phyloP scores from a whole-genome alignment of 2,329 filamentous ascomycete genomes.

The Trichoderma citrinoviride region DNA sequence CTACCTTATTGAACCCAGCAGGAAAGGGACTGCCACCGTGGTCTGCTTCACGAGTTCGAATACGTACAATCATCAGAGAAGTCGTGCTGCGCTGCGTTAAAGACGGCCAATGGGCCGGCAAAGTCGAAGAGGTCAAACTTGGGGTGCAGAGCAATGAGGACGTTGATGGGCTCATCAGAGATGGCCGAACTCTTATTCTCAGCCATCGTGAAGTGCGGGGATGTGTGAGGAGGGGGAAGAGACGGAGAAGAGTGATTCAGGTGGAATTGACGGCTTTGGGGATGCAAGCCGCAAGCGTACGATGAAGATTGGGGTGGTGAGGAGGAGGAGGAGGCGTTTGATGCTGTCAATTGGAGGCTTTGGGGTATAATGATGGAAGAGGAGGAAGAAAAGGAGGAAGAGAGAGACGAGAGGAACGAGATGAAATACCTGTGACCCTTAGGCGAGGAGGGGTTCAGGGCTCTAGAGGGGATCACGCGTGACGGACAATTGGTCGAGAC shows the following conservation, averaged over 20 bases:
- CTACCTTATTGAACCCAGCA: not conserved
- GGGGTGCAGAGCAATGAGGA: conserved; percentile 59
- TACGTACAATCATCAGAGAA: conserved; percentile 49
- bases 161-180: conserved; percentile 57
- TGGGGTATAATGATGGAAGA: conserved; percentile 23
- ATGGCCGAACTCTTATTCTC: conserved; percentile 57
- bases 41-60: too few species aligned
- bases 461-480: conserved; percentile 25
- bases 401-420: conserved; percentile 24
- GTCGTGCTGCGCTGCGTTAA: conserved; percentile 52
- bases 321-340: conserved; percentile 22
- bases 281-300: not conserved
- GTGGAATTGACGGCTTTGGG: not conserved
- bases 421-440: conserved; percentile 25
- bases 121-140: conserved; percentile 61
- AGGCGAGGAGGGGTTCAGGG: conserved; percentile 21
- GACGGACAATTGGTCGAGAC: conserved; percentile 21
- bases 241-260: conserved; percentile 17
- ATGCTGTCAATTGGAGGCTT: conserved; percentile 24
- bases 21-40: not conserved
- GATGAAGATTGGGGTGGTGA: conserved; percentile 12
- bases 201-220: conserved; percentile 49
- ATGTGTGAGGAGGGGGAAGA: conserved; percentile 24
- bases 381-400: conserved; percentile 26
- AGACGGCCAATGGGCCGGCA: conserved; percentile 53